Evolutionary conservation across 441 rosid species (phyloP), one percentile per base, ranked within the genome.

Genomic region (Arabidopsis hybrid): DNA sequence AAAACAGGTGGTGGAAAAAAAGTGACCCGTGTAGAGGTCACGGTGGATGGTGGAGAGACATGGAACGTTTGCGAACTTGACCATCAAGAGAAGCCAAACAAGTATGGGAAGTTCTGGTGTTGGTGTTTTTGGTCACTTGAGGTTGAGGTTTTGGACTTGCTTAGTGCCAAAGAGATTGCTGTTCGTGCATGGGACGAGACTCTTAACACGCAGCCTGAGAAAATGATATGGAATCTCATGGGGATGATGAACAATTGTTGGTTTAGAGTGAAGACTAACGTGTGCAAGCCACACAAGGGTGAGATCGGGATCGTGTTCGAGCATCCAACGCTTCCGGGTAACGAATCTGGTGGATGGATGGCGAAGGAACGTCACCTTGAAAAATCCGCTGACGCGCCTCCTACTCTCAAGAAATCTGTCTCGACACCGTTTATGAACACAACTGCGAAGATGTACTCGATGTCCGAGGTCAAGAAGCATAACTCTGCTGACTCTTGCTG

Each of bases 171-270:
- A 36, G 95, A 91, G 76, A 85, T 90, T 2, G 91, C 95, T 10
- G 98, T 91, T 35, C 87, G 98, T 8, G 97, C 97, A 38, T 94
- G 98, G 98, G 98, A 94, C 67, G 87, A 88, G 81, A 77, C 97
- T 46, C 90, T 76, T 29, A 91, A 89, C 78, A 94, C 96, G 68
- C 98, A 91, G 73, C 97, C 97, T 3, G 95, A 94, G 78, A 89
- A 88, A 74, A 93, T 91, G 86, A 90, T 82, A 17, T 94, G 97
- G 98, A 94, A 94, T 63, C 83, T 91, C 61, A 90, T 94, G 98
- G 98, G 98, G 14, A 93, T 91, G 98, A 91, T 94, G 98, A 94
- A 91, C 83, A 94, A 94, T 11, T 90, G 98, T 56, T 91, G 96
- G 97, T 94, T 91, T 77, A 91, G 90, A 18, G 80, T 90, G 6